Base-by-base conservation (phyloP, 2,329 filamentous ascomycete genomes). In the Ascomycota sp. region DNA sequence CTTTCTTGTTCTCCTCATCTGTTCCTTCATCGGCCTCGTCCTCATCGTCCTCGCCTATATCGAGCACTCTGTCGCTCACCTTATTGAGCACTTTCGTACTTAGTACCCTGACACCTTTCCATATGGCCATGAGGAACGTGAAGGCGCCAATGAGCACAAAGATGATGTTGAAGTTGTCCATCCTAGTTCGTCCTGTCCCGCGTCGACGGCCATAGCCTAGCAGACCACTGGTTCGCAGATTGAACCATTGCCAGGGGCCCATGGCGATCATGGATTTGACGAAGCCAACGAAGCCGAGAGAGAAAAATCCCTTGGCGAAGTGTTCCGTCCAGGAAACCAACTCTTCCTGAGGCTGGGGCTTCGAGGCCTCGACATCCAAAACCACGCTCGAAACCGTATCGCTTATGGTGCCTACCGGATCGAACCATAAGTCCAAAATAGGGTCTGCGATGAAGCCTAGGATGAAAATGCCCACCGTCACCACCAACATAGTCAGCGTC, bases 391-490 rank as follows among this genome's bases (percentile, higher is more conserved):
- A 53, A 19, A 71, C 55, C 25, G 63, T 53, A 15, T 65, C 62
- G 22, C 56, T 48, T 29, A 76, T 57, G 8, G 68, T 69, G 30
- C 72, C 69, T 32, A 71, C 53, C 0, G 83, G 83, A 44, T 93
- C 82, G 32, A 86, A 55, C 59, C 86, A 93, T 20, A 93, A 56
- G 41, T 83, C 80, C 49, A 95, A 75, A 35, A 95, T 81, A 2
- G 85, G 85, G 51, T 95, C 85, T 35, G 85, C 86, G 39, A 95
- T 55, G 43, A 94, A 95, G 25, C 89, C 89, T 32, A 95, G 69
- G 1, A 80, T 20, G 44, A 93, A 95, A 19, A 93, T 63, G 30
- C 74, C 65, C 26, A 73, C 36, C 23, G 82, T 33, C 38, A 94
- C 66, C 37, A 93, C 76, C 13, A 61, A 29, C 3, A 80, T 40